Percentiles rank a stretch among this genome's conserved stretches.
Conservation (phyloP, 2,329 filamentous ascomycete species). For the Epichloe festucae region DNA sequence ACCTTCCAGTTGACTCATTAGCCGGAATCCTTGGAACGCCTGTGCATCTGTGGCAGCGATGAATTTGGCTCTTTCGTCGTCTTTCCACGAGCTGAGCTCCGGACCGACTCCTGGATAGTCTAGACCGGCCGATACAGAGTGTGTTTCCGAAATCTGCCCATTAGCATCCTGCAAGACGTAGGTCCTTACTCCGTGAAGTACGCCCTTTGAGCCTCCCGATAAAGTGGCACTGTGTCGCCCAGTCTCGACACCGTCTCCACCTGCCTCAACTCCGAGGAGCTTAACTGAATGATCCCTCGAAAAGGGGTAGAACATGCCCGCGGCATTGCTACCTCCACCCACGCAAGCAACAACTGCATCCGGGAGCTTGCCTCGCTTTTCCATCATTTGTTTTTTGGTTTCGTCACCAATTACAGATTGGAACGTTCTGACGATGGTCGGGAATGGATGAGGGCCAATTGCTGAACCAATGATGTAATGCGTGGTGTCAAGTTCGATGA, state of each 20-base stretch:
- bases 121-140: constrained; percentile 90
- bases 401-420: constrained; percentile 93
- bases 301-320: constrained; percentile 98
- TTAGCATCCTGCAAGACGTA: constrained; percentile 89
- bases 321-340: constrained; percentile 86
- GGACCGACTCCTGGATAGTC: constrained; percentile 97
- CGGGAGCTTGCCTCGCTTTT: constrained; percentile 74
- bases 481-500: constrained; percentile 80
- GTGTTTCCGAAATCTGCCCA: constrained; percentile 88
- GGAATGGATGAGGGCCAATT: constrained; percentile 95
- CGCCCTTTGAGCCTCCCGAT: constrained; percentile 74
- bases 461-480: constrained; percentile 98
- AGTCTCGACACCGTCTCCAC: constrained; percentile 84
- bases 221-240: constrained; percentile 77
- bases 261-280: constrained; percentile 87
- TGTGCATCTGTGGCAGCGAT: constrained; percentile 84
- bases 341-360: constrained; percentile 96
- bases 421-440: constrained; percentile 93
- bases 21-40: constrained; percentile 75
- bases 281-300: constrained; percentile 72
- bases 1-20: constrained; percentile 79
- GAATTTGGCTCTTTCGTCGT: constrained; percentile 73
- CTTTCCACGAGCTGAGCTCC: constrained; percentile 88
- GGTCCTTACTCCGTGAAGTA: constrained; percentile 89
- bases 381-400: constrained; percentile 86